Conservation (phyloP, 208 protist genomes). For the Wallacemonas sp. region DNA sequence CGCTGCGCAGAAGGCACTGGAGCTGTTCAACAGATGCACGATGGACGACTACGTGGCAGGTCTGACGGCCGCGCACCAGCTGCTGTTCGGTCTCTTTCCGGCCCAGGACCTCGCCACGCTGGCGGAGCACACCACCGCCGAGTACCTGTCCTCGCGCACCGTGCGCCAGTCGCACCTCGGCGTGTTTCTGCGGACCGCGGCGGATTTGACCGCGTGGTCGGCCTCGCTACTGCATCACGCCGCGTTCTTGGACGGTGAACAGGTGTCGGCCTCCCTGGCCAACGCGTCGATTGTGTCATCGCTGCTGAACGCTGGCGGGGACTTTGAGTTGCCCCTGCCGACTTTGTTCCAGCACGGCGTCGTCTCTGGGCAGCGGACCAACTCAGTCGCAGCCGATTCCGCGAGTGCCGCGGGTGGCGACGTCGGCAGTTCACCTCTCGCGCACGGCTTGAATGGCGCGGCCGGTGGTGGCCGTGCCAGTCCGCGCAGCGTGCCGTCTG, state of each 20-base stretch:
- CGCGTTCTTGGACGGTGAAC: slow-evolving; percentile 40
- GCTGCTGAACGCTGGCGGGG: slow-evolving; percentile 16
- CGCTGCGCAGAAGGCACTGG: slow-evolving; percentile 24
- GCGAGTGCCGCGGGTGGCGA: neutral
- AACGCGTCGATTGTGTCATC: slow-evolving; percentile 23
- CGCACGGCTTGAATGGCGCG: neutral
- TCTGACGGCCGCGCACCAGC: slow-evolving; percentile 45
- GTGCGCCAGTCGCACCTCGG: slow-evolving; percentile 38
- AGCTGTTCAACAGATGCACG: slow-evolving; percentile 26
- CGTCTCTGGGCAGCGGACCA: neutral
- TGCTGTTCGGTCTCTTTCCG: slow-evolving; percentile 41
- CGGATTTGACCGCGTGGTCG: slow-evolving; percentile 43
- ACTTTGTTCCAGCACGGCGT: neutral
- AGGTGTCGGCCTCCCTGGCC: slow-evolving; percentile 8
- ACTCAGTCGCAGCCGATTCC: neutral
- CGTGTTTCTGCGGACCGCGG: slow-evolving; percentile 42
- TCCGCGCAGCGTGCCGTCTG: neutral
- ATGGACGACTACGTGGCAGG: slow-evolving; percentile 48
- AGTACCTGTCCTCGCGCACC: slow-evolving; percentile 29
- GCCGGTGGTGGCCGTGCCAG: neutral
- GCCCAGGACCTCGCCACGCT: slow-evolving; percentile 39
- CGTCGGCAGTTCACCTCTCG: neutral
- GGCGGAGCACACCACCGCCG: slow-evolving; percentile 25
- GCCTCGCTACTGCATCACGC: slow-evolving; percentile 53
- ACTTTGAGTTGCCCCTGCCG: neutral